Conservation (phyloP, 2,329 filamentous ascomycete genomes). For the Blastomyces parvus region DNA sequence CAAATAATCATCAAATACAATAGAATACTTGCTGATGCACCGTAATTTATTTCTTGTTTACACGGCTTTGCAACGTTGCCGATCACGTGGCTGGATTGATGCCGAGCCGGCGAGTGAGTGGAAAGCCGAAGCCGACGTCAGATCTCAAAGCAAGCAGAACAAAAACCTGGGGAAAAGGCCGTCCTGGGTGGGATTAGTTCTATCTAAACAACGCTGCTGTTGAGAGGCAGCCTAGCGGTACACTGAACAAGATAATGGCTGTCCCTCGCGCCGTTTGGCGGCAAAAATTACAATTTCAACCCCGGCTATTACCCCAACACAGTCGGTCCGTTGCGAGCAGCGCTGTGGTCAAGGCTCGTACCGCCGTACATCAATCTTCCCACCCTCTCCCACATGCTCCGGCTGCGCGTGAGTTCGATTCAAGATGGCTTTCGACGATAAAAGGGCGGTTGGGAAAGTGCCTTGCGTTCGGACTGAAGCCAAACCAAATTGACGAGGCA, state of each 20-base stretch:
- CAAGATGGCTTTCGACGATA: conserved; percentile 62
- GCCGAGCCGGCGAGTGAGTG: background rate
- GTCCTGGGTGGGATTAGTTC: background rate
- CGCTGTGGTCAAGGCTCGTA: conserved; percentile 14
- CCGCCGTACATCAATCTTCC: conserved; percentile 12
- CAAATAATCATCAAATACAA: too few species aligned
- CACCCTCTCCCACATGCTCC: conserved; percentile 11
- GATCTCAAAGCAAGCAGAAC: background rate
- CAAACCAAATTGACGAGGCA: conserved; percentile 49
- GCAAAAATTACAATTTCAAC: conserved; percentile 9
- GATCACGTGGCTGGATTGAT: background rate
- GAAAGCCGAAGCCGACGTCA: background rate
- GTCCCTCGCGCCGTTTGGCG: conserved; percentile 11
- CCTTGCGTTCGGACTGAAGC: conserved; percentile 60
- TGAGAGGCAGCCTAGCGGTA: background rate
- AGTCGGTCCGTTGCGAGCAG: conserved; percentile 5
- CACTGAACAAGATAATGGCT: background rate
- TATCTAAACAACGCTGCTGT: background rate
- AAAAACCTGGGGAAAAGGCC: too few species aligned
- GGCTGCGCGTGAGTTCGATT: conserved; percentile 27
- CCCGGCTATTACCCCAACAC: background rate
- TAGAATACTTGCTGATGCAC: too few species aligned
- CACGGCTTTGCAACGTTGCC: too few species aligned
- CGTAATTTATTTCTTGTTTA: too few species aligned
- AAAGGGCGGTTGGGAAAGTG: conserved; percentile 62